Conservation (phyloP, 2,329 filamentous ascomycete genomes). For the Lachnellula cervina region DNA sequence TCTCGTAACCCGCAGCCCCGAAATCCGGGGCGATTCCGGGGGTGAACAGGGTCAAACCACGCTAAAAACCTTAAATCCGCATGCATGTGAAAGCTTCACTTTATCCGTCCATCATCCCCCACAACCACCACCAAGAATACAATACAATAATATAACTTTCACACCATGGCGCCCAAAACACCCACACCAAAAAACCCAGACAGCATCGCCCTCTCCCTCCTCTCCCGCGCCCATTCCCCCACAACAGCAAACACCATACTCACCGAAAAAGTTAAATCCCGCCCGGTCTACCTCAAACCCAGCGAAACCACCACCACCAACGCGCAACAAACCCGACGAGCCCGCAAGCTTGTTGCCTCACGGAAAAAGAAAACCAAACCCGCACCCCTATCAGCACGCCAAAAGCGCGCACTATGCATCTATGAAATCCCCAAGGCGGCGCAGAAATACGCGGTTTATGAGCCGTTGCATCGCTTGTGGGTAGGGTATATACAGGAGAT, state of each 20-base stretch:
- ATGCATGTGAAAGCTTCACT: slow-evolving; percentile 16
- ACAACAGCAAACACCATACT: slow-evolving; percentile 67
- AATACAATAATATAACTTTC: neutral
- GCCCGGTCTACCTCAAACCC: slow-evolving; percentile 72
- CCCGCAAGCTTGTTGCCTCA: slow-evolving; percentile 34
- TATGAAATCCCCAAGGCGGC: slow-evolving; percentile 68
- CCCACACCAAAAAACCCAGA: slow-evolving; percentile 2
- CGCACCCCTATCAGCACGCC: slow-evolving; percentile 70
- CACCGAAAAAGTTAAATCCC: slow-evolving; percentile 76
- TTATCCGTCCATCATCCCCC: neutral
- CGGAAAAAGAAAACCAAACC: slow-evolving; percentile 45
- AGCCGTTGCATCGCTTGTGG: slow-evolving; percentile 76
- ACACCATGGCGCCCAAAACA: slow-evolving; percentile 19
- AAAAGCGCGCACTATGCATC: slow-evolving; percentile 68
- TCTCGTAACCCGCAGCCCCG: neutral
- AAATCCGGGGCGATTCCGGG: slow-evolving; percentile 6
- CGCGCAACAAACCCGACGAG: slow-evolving; percentile 47
- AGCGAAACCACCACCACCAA: slow-evolving; percentile 62
- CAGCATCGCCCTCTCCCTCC: slow-evolving; percentile 54
- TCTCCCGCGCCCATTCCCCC: slow-evolving; percentile 74
- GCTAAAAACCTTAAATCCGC: slow-evolving; percentile 5
- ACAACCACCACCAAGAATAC: neutral
- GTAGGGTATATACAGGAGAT: slow-evolving; percentile 78
- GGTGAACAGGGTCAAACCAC: neutral
- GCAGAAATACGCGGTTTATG: slow-evolving; percentile 70